Conservation (phyloP, 768 basidiomycete species). For the Lactifluus subvellereus region DNA sequence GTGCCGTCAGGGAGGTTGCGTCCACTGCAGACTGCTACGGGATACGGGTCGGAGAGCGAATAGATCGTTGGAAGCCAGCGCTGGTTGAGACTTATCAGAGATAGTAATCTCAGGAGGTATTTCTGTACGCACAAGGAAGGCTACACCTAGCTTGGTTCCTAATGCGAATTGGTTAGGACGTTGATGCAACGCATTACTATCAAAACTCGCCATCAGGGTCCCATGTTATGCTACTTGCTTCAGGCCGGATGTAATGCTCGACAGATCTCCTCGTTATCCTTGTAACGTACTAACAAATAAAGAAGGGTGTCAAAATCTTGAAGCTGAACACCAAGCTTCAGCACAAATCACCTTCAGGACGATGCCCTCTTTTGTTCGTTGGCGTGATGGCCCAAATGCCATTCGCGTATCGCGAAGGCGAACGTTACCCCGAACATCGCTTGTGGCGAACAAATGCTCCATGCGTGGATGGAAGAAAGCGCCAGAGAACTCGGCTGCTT, state of each 20-base stretch:
- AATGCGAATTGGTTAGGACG: background rate
- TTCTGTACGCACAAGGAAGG: constrained; percentile 49
- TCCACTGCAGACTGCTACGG: constrained; percentile 64
- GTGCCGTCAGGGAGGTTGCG: constrained; percentile 50
- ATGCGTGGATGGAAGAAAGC: constrained; percentile 63
- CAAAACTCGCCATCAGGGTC: constrained; percentile 54
- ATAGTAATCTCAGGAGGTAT: background rate
- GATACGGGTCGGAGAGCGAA: constrained; percentile 56
- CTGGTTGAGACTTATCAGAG: constrained; percentile 32
- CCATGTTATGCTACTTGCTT: constrained; percentile 62
- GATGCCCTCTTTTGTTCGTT: constrained; percentile 45
- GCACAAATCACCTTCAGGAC: constrained; percentile 43
- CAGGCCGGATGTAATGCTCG: constrained; percentile 48
- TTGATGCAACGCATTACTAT: background rate
- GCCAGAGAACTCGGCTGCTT: constrained; percentile 52
- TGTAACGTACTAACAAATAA: constrained; percentile 38
- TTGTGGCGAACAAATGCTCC: constrained; percentile 64
- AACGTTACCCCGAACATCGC: constrained; percentile 52
- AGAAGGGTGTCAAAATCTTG: background rate
- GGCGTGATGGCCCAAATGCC: constrained; percentile 54
- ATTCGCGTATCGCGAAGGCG: constrained; percentile 67
- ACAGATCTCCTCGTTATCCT: constrained; percentile 39
- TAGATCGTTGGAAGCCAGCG: constrained; percentile 70
- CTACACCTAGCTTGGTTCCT: constrained; percentile 62
- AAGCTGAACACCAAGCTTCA: constrained; percentile 17